phyloP scores from a whole-genome alignment of 768 basidiomycete species.

The Candolleomyces eurysporus region DNA sequence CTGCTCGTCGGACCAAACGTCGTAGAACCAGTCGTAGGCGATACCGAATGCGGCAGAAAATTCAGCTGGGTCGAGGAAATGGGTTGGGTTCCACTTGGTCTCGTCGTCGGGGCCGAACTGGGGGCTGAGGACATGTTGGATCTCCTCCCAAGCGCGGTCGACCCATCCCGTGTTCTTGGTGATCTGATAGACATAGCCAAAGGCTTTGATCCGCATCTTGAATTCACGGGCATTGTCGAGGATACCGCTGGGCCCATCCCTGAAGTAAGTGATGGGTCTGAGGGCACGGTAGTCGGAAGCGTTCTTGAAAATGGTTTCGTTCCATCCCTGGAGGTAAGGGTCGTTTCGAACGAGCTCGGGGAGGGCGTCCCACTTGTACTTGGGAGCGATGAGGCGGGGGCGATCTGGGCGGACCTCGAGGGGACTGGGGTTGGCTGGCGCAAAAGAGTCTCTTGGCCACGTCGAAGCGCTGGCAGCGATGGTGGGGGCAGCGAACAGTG shows the following conservation, averaged over 20 bases:
- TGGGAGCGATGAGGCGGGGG: slow-evolving; percentile 88
- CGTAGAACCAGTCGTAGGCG: slow-evolving; percentile 96
- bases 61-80: slow-evolving; percentile 95
- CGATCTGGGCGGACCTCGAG: slow-evolving; percentile 70
- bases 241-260: slow-evolving; percentile 88
- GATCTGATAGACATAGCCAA: slow-evolving; percentile 87
- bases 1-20: slow-evolving; percentile 75
- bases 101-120: slow-evolving; percentile 70
- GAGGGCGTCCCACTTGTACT: slow-evolving; percentile 88
- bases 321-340: slow-evolving; percentile 87
- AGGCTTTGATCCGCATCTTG: slow-evolving; percentile 91
- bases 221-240: slow-evolving; percentile 87
- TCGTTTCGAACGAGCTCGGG: slow-evolving; percentile 74
- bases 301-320: slow-evolving; percentile 86
- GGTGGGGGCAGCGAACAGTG: slow-evolving; percentile 68
- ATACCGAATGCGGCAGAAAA: slow-evolving; percentile 85
- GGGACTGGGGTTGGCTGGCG: slow-evolving; percentile 60
- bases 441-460: slow-evolving; percentile 82
- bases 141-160: slow-evolving; percentile 80
- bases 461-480: slow-evolving; percentile 50
- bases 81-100: slow-evolving; percentile 76
- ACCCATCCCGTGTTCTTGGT: slow-evolving; percentile 91
- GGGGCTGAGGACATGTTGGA: slow-evolving; percentile 71
- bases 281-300: slow-evolving; percentile 69
- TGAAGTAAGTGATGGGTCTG: slow-evolving; percentile 64